phyloP scores from a whole-genome alignment of 2,329 filamentous ascomycete species.

The Apiospora phragmitis region DNA sequence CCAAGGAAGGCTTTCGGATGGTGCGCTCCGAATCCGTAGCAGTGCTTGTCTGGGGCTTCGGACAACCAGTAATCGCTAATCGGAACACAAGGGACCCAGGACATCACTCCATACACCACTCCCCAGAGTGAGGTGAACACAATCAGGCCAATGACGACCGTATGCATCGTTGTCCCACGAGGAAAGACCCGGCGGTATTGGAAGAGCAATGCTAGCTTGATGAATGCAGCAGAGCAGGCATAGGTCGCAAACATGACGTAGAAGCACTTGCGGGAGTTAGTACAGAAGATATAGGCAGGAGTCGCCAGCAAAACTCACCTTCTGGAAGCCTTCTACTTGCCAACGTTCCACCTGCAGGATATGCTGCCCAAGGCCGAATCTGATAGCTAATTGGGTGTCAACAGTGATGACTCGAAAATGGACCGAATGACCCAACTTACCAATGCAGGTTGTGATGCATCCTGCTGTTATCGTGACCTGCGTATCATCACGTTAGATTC shows the following conservation, averaged over 20 bases:
- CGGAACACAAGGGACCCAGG: constrained; percentile 29
- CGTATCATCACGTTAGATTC: background rate
- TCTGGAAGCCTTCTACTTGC: constrained; percentile 19
- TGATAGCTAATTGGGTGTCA: constrained; percentile 15
- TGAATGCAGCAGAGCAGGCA: constrained; percentile 23
- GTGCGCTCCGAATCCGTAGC: constrained; percentile 25
- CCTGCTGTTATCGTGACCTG: constrained; percentile 25
- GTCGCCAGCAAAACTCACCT: constrained; percentile 13
- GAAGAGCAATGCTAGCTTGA: constrained; percentile 29
- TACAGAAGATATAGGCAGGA: background rate
- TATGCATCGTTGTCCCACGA: constrained; percentile 18
- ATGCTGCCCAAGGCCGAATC: constrained; percentile 21
- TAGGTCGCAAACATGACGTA: constrained; percentile 27
- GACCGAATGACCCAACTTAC: background rate
- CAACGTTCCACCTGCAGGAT: constrained; percentile 17
- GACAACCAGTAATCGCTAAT: constrained; percentile 21
- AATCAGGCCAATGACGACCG: constrained; percentile 22
- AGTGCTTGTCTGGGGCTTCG: background rate
- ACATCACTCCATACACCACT: constrained; percentile 23
- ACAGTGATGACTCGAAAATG: background rate
- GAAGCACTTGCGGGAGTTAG: constrained; percentile 18
- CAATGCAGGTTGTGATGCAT: constrained; percentile 22
- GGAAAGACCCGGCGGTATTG: constrained; percentile 29
- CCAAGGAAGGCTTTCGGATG: constrained; percentile 17
- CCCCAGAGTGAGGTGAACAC: constrained; percentile 29